A percentile compares a stretch with the other conserved stretches of the same genome.
Conservation (phyloP, 208 protist genomes). For the Leishmania tropica region DNA sequence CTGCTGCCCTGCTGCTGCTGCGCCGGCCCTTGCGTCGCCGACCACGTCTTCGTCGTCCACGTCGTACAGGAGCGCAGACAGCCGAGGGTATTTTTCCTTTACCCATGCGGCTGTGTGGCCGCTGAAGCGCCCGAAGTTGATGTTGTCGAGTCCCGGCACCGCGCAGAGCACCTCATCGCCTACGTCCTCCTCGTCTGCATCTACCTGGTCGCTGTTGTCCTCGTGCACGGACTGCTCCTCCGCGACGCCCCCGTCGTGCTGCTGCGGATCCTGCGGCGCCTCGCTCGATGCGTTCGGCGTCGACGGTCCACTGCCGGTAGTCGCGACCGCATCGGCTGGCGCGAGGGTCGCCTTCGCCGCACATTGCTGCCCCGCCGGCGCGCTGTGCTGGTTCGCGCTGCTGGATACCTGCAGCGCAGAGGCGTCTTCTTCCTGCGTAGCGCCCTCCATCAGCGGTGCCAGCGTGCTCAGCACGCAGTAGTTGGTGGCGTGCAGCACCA, state of each 20-base stretch:
- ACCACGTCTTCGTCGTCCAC: slow-evolving; percentile 15
- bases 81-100: slow-evolving; percentile 55
- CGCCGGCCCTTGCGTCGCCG: slow-evolving; percentile 3
- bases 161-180: slow-evolving; percentile 79
- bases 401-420: background rate
- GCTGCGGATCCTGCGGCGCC: background rate
- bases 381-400: background rate
- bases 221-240: background rate
- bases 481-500: slow-evolving; percentile 87
- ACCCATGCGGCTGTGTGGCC: slow-evolving; percentile 67
- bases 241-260: background rate
- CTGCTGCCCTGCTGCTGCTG: background rate
- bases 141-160: slow-evolving; percentile 80
- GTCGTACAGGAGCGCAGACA: slow-evolving; percentile 66
- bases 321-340: background rate
- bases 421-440: slow-evolving; percentile 18
- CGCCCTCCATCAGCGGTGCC: slow-evolving; percentile 54
- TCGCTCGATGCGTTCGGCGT: background rate
- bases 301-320: background rate
- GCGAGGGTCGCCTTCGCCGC: background rate
- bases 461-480: slow-evolving; percentile 71
- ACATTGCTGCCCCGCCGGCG: background rate
- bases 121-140: slow-evolving; percentile 86
- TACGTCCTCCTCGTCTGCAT: slow-evolving; percentile 42
- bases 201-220: background rate